A percentile compares a stretch with the other conserved stretches of the same genome.
Evolutionary conservation across 495 filamentous ascomycete genomes (phyloP).

Genomic region (Pyrenula massariospora): DNA sequence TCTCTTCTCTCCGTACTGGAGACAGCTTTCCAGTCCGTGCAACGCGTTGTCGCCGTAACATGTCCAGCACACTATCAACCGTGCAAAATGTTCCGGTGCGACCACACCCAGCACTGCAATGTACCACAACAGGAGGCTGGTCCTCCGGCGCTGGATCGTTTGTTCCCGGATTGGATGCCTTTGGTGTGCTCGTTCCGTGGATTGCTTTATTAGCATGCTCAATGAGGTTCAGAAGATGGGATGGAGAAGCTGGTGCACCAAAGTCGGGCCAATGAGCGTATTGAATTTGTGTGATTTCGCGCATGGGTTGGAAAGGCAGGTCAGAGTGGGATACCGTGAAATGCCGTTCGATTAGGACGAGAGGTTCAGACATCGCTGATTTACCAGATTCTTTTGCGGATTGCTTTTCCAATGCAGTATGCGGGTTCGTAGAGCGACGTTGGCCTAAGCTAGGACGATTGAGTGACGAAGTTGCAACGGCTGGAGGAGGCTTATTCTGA

Average conservation of each 20-base stretch:
- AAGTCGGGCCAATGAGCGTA: constrained; percentile 96
- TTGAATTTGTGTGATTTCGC: constrained; percentile 91
- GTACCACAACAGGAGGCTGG: constrained; percentile 70
- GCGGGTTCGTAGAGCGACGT: constrained; percentile 10
- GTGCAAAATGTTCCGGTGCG: constrained; percentile 95
- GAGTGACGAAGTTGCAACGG: constrained; percentile 1
- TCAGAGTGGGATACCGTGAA: constrained; percentile 69
- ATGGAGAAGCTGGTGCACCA: constrained; percentile 79
- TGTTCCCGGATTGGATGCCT: constrained; percentile 8
- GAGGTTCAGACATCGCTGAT: constrained; percentile 37
- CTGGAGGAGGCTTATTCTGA: constrained; percentile 12
- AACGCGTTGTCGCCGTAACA: constrained; percentile 69
- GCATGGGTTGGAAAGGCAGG: constrained; percentile 73
- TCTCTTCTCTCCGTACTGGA: not conserved
- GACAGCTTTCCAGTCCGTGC: constrained; percentile 2
- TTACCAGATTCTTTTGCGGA: constrained; percentile 10
- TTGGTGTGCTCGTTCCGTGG: constrained; percentile 21
- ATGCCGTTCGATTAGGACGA: constrained; percentile 73
- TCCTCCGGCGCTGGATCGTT: constrained; percentile 44
- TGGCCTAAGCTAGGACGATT: constrained; percentile 6
- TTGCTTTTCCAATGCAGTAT: constrained; percentile 5
- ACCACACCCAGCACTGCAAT: constrained; percentile 92
- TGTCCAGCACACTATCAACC: constrained; percentile 86
- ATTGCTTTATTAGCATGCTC: constrained; percentile 62
- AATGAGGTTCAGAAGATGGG: constrained; percentile 73